Conservation (phyloP, 176 grass and related monocot species). For the Oryza brachyantha region DNA sequence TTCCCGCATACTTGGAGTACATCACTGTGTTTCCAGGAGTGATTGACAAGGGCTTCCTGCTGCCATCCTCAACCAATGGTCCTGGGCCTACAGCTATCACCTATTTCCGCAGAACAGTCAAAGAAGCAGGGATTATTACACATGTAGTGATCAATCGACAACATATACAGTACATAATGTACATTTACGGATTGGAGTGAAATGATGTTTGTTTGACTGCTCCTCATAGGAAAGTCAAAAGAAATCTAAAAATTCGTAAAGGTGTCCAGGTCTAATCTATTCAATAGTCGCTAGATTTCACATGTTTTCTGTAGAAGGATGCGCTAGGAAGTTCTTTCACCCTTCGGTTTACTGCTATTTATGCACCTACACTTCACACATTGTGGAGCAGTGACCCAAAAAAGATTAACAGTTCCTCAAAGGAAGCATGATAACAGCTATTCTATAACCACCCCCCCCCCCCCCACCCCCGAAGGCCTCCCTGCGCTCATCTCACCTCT, state of each 20-base stretch:
- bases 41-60: conserved; percentile 40
- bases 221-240: neutral
- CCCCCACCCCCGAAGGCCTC: too few relatives aligned
- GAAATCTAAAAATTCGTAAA: neutral
- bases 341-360: neutral
- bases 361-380: neutral
- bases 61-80: conserved; percentile 51
- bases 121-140: neutral
- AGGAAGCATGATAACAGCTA: neutral
- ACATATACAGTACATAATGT: too few relatives aligned
- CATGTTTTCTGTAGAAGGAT: neutral
- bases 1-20: conserved; percentile 58
- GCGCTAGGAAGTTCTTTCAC: neutral
- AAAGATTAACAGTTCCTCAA: neutral
- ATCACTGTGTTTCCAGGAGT: conserved; percentile 46
- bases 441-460: too few relatives aligned
- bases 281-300: neutral
- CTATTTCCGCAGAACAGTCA: conserved; percentile 19
- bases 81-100: conserved; percentile 52
- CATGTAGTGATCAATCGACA: neutral
- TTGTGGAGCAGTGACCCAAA: neutral
- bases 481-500: too few relatives aligned
- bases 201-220: neutral
- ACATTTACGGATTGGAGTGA: too few relatives aligned
- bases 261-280: neutral